Evolutionary conservation across 73 alveolate genomes (phyloP).

Genomic region (Paramecium tetraurelia): DNA sequence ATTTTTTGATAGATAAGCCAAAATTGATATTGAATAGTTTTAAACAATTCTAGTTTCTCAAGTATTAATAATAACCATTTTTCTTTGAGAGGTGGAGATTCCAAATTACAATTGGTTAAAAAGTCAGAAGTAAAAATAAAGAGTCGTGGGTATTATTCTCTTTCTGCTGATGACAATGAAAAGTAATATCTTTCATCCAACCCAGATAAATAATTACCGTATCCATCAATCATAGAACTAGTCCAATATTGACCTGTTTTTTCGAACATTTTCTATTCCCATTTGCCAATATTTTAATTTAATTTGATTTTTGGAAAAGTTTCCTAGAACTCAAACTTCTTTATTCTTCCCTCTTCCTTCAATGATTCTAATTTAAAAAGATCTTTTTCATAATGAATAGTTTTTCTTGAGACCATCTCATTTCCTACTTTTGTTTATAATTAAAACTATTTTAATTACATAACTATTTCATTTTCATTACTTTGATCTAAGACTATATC

Average conservation of each 20-base stretch:
- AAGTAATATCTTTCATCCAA: not conserved
- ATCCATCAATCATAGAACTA: not conserved
- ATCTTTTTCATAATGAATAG: not conserved
- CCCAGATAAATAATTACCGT: not conserved
- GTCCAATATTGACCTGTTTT: not conserved
- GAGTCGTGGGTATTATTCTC: not conserved
- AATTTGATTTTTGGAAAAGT: not conserved
- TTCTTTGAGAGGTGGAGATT: not conserved
- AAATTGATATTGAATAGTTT: not conserved
- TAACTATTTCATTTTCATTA: not conserved
- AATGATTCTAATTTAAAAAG: not conserved
- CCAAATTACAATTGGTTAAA: not conserved
- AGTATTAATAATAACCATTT: not conserved
- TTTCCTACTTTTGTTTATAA: not conserved
- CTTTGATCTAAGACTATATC: not conserved
- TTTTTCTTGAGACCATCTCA: not conserved
- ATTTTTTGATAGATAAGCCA: not conserved
- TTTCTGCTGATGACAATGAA: not conserved
- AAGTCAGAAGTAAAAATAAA: not conserved
- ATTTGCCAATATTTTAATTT: not conserved
- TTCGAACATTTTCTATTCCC: not conserved
- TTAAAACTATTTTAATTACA: not conserved
- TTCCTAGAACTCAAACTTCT: no score
- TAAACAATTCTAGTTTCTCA: not conserved
- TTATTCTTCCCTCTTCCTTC: no score